Evolutionary conservation across 495 filamentous ascomycete genomes (phyloP), one percentile per base, ranked within the genome.

Genomic region (Penicillium nucicola): DNA sequence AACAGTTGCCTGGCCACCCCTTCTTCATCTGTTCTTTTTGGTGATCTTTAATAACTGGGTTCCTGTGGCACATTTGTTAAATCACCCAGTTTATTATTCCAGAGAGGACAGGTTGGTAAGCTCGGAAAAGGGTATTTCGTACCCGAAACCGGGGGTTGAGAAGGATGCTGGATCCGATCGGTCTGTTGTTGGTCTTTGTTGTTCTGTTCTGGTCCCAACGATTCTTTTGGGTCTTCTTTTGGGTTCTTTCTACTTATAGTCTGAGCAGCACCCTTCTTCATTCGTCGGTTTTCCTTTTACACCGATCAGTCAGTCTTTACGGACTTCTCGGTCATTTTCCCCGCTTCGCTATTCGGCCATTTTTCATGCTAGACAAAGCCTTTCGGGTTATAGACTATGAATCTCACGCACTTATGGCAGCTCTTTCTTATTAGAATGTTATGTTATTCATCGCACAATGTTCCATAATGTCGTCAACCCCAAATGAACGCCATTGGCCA

Each of bases 1-100:
- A 0, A 58, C 57, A 12, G 17, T 66, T 17, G 58, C 57, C 0
- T 71, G 57, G 56, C 68, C 68, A 3, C 61, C 64, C 5, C 25
- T 72, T 18, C 40, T 70, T 23, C 58, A 72, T 18, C 38, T 67
- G 2, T 56, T 46, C 38, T 61, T 64, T 20, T 43, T 72, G 12
- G 28, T 45, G 5, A 14, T 69, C 10, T 40, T 18, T 11, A 62
- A 57, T 28, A 50, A 57, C 18, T 66, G 56, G 60, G 58, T 65
- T 4, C 65, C 67, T 0, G 43, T 72, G 3, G 30, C 59, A 3
- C 68, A 67, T 53, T 36, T 70, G 4, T 9, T 67, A 17, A 53
- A 50, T 7, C 57, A 60, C 32, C 68, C 68, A 11, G 5, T 12
- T 3, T 60, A 56, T 40, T 55, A 52, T 12, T 43, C 53, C 2